Evolutionary conservation across 2,329 filamentous ascomycete species (phyloP), one percentile per base, ranked within the genome.

Genomic region (Sclerotinia borealis): DNA sequence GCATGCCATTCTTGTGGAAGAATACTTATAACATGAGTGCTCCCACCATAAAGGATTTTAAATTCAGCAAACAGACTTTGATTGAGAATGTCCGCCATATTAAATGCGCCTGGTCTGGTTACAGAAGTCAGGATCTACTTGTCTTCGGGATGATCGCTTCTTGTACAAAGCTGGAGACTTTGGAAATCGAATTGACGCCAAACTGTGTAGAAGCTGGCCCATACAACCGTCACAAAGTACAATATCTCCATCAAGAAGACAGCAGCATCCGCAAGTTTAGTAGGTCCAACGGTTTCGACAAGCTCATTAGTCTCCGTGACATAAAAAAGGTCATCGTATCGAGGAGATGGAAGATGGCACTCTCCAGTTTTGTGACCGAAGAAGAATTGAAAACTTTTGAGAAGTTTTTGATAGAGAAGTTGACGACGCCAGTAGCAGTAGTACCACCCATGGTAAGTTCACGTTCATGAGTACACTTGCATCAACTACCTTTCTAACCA

Each of bases 311-410:
- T 8, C 25, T 71, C 27, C 61, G 61, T n/a, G 66, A 64, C 36
- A 29, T 71, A 3, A 54, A 67, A 19, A 64, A 63, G 25, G 67
- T 71, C 22, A 67, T 54, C 3, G 61, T 70, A n/a, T 37, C 34
- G 17, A 52, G 13, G 36, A 11, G 31, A 17, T 34, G 22, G 11
- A n/a, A 1, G 8, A 10, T 52, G n/a, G 39, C 15, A 1, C 10
- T 17, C 8, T 8, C 7, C 25, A 25, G 17, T 15, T 2, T 4
- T 43, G 22, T 52, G n/a, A 36, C 59, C 11, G 39, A 54, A n/a
- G n/a, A 22, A 9, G 59, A 61, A 11, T 8, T 61, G 6, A 52
- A 47, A 15, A 19, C 11, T 34, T 61, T 61, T 31, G 49, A 61
- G 39, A 45, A 19, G 22, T 61, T 61, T 55, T 27, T 61, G 29